Base-by-base conservation (phyloP, 1,139 yeast genomes). In the Debaryomyces robertsiae region DNA sequence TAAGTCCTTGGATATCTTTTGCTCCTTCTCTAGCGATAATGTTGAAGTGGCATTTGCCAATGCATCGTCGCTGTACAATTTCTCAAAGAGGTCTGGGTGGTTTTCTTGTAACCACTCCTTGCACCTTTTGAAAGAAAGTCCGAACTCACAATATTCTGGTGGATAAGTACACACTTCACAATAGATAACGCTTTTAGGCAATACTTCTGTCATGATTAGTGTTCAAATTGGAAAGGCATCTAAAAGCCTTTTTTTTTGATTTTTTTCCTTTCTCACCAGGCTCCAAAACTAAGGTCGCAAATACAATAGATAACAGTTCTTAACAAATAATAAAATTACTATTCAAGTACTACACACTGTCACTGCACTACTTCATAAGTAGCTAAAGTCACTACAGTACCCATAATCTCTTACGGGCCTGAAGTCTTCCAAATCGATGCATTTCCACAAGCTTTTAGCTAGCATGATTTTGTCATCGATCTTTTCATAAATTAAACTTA, bases 101-200 rank as follows among this genome's bases (percentile, higher is more conserved):
- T 73, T 70, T 32, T 75, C 79, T 45, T 77, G 69, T 32, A 91
- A 75, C 96, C 97, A 90, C 29, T 77, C 82, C 54, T 84, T 87
- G 67, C 98, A 91, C 58, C 89, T 80, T 57, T 83, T 84, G 62
- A 85, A 74, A 30, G 83, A 74, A 36, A 87, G 86, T 10, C 96
- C 95, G 60, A 90, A 91, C 60, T 91, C 98, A 68, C 98, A 91
- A 66, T 83, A 91, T 64, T 90, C 98, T 2, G 93, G 93, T 11
- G 97, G 97, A 57, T 80, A 83, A 1, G 90, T 67, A 63, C 98
- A 91, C 7, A 90, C 77, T 4, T 82, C 93, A 63, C 98, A 91
- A 67, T 91, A 90, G 9, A 76, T 55, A 14, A 82, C 75, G 22
- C 65, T 54, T 51, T 65, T 73, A 11, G 85, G 78, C 30, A 45